Evolutionary conservation across 2,329 filamentous ascomycete species (phyloP).

Genomic region (Diaporthe batatas): DNA sequence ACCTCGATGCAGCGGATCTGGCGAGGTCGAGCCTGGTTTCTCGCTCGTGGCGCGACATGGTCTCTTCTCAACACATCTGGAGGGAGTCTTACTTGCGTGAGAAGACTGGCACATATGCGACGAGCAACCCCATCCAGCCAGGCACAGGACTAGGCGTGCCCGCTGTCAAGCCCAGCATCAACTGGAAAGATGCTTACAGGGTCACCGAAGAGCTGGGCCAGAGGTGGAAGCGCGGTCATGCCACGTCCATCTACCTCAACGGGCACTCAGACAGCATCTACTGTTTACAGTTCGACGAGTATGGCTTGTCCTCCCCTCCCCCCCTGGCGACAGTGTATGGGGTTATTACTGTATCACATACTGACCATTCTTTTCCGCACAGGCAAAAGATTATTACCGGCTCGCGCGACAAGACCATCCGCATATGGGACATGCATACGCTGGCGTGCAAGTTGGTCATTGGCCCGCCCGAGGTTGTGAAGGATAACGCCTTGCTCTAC

Average conservation of each 20-base stretch:
- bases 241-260: conserved; percentile 88
- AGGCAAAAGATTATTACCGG: conserved; percentile 96
- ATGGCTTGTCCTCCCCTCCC: conserved; percentile 52
- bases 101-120: conserved; percentile 72
- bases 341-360: not conserved
- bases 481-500: conserved; percentile 63
- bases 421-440: conserved; percentile 94
- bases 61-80: conserved; percentile 71
- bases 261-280: conserved; percentile 97
- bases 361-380: conserved; percentile 24
- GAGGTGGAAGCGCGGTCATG: conserved; percentile 84
- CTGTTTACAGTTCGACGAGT: conserved; percentile 98
- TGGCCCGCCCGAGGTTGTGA: conserved; percentile 78
- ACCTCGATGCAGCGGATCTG: conserved; percentile 67
- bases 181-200: conserved; percentile 90
- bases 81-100: conserved; percentile 73
- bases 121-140: conserved; percentile 63
- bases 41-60: conserved; percentile 61
- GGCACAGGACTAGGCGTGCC: conserved; percentile 72
- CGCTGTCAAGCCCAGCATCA: conserved; percentile 68
- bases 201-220: conserved; percentile 81
- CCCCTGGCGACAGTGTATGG: not conserved
- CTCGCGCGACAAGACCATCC: conserved; percentile 93
- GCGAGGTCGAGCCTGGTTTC: conserved; percentile 65
- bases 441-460: conserved; percentile 89